These are phyloP conservation scores for Rhododendron simsii DNA, from an alignment of 148 eudicot species.

Conservation along the genomic window DNA sequence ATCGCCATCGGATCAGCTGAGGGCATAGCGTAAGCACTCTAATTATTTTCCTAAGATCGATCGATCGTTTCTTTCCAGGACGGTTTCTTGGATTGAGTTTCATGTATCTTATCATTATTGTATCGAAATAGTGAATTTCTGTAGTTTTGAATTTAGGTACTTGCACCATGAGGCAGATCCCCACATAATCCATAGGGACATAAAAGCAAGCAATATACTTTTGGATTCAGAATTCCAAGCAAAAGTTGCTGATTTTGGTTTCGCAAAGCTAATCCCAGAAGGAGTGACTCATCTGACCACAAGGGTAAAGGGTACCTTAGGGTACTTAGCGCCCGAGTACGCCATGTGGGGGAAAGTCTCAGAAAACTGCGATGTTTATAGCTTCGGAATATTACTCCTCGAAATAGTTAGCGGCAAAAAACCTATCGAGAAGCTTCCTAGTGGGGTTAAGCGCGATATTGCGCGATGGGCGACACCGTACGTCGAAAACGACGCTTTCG, in stretches of 20 bases:
- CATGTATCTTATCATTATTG: too few species aligned
- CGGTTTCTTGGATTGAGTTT: too few species aligned
- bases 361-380: constrained; percentile 43
- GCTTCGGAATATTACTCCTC: constrained; percentile 40
- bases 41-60: background rate
- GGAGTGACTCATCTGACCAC: constrained; percentile 49
- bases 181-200: constrained; percentile 49
- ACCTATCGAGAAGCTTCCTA: constrained; percentile 35
- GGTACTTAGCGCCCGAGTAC: constrained; percentile 48
- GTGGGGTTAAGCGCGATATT: constrained; percentile 31
- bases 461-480: constrained; percentile 34
- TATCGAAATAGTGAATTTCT: background rate
- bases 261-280: constrained; percentile 44
- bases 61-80: too few species aligned
- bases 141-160: constrained; percentile 17
- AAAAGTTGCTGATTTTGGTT: constrained; percentile 49
- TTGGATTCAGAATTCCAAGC: constrained; percentile 38
- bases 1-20: constrained; percentile 38
- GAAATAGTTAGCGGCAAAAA: constrained; percentile 36
- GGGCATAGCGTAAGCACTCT: constrained; percentile 38
- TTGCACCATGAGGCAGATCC: constrained; percentile 50
- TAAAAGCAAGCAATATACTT: constrained; percentile 45
- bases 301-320: constrained; percentile 42
- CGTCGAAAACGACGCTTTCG: constrained; percentile 21
- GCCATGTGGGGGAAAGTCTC: constrained; percentile 56